These are phyloP conservation scores for Talaromyces sp. DNA, from an alignment of 2,329 filamentous ascomycete species.

Conservation along the genomic window DNA sequence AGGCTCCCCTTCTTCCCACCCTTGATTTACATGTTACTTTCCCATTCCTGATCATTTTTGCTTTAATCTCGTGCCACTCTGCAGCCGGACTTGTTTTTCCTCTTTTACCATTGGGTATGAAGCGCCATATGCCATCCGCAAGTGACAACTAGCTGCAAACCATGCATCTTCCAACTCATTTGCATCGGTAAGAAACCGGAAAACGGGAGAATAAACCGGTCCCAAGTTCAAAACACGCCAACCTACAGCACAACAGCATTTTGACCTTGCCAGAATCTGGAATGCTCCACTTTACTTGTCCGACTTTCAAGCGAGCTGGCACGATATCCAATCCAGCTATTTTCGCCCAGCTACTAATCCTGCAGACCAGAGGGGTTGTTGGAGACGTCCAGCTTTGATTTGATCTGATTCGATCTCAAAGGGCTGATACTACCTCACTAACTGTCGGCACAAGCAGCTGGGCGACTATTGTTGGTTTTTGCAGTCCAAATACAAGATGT, in stretches of 20 bases:
- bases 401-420: not conserved
- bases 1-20: not conserved
- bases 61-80: slow-evolving; percentile 11
- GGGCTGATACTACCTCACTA: slow-evolving; percentile 12
- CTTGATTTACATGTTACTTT: slow-evolving; percentile 6
- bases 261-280: not conserved
- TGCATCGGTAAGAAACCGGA: slow-evolving; percentile 1
- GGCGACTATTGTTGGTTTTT: not conserved
- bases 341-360: not conserved
- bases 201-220: slow-evolving; percentile 1
- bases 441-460: not conserved
- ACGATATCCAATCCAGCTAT: slow-evolving; percentile 4
- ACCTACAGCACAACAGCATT: not conserved
- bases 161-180: not conserved
- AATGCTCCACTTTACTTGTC: slow-evolving; percentile 13
- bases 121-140: not conserved
- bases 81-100: not conserved
- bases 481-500: not conserved
- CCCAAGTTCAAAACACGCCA: not conserved
- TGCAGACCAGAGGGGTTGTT: slow-evolving; percentile 10
- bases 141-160: not conserved
- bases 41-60: not conserved
- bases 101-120: slow-evolving; percentile 2
- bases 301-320: slow-evolving; percentile 6
- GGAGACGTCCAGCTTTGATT: not conserved